Evolutionary conservation across 352 stramenopile species (phyloP), one percentile per base, ranked within the genome.

Genomic region (Phytopythium aichiense): DNA sequence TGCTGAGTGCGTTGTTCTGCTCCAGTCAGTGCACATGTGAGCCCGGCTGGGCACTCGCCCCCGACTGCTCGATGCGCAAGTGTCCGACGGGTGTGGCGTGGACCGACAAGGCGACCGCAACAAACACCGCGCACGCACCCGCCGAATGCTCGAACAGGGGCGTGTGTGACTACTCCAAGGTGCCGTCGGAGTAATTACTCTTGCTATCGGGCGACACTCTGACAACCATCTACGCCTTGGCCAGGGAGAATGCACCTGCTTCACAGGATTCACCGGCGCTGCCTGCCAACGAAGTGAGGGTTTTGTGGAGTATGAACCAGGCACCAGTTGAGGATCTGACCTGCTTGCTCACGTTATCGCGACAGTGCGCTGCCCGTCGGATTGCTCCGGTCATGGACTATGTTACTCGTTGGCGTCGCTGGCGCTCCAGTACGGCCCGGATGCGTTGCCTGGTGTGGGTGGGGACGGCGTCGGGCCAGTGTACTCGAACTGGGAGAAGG

Each of bases 401-500:
- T 90, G 81, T 65, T 84, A 87, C 55, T 85, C 81, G 22, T 61
- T 85, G 46, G 75, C 72, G 12, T 76, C 66, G 7, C 56, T 90
- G 6, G 77, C 71, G 15, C 66, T 83, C 12, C 52, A 77, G 49
- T 88, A 88, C 42, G 78, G 81, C 0, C 73, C 78, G 3, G 69
- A 81, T 28, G 72, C 77, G 1, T 33, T 69, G 4, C 67, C 78
- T 46, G 62, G 67, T 1, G 50, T 73, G 7, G 76, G 48, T 40
- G 74, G 75, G 11, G 67, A 78, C 23, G 82, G 81, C 5, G 42
- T 79, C 15, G 84, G 79, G 2, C 80, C 73, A 4, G 65, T 62
- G 37, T 96, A 96, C 61, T 72, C 72, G 0, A 96, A 96, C 67
- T 96, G 88, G 88, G 88, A 96, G 57, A 91, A 83, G 31, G 69